Evolutionary conservation across 1,284 basidiomycete genomes (phyloP).

Genomic region (Chiua sp.): DNA sequence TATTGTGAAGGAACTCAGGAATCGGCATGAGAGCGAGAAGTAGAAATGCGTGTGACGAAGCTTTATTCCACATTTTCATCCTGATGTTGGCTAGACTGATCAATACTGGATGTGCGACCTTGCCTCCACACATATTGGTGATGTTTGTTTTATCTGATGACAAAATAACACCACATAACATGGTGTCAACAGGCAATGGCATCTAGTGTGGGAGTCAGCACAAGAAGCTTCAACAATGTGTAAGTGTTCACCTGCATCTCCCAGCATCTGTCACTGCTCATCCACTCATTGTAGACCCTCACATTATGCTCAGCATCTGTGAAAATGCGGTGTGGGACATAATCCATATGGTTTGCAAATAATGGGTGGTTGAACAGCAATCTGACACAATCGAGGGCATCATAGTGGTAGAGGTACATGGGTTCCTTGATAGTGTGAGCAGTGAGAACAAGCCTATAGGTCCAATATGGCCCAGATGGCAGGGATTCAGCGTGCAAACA

Average conservation of each 20-base stretch:
- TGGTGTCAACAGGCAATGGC: neutral
- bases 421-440: neutral
- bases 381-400: neutral
- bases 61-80: slow-evolving; percentile 37
- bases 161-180: slow-evolving; percentile 21
- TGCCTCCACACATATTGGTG: slow-evolving; percentile 24
- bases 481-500: neutral
- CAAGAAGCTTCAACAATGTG: too few relatives aligned
- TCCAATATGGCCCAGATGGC: neutral
- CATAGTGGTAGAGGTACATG: neutral
- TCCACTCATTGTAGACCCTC: neutral
- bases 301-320: neutral
- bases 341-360: neutral
- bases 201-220: too few relatives aligned
- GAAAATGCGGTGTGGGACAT: neutral
- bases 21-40: slow-evolving; percentile 39
- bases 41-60: slow-evolving; percentile 34
- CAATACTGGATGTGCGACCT: slow-evolving; percentile 38
- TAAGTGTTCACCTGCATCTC: too few relatives aligned
- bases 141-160: slow-evolving; percentile 42
- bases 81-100: slow-evolving; percentile 40
- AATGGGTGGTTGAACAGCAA: neutral
- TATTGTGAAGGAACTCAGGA: slow-evolving; percentile 24
- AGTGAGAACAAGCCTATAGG: neutral
- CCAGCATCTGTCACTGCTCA: too few relatives aligned